Percentiles rank a stretch among this genome's conserved stretches.
phyloP scores from a whole-genome alignment of 2,329 filamentous ascomycete genomes.

The Aureobasidium sp. region DNA sequence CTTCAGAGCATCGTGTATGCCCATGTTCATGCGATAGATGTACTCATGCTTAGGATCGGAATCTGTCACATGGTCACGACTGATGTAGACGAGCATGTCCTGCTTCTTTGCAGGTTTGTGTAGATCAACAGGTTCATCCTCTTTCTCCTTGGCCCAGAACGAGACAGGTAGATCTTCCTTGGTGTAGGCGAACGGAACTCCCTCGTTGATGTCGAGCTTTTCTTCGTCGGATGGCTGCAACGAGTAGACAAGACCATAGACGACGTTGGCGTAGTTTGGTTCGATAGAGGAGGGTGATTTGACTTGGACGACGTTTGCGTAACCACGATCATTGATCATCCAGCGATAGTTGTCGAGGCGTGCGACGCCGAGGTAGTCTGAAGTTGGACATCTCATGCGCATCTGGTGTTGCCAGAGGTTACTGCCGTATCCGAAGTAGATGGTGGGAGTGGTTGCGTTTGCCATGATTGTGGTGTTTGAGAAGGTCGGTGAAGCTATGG shows the following conservation, averaged over 20 bases:
- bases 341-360: conserved; percentile 50
- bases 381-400: conserved; percentile 49
- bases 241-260: conserved; percentile 52
- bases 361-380: conserved; percentile 49
- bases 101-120: conserved; percentile 17
- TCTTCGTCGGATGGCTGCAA: conserved; percentile 44
- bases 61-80: conserved; percentile 34
- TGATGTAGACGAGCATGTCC: conserved; percentile 52
- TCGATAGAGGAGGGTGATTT: conserved; percentile 10
- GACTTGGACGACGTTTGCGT: conserved; percentile 54
- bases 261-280: conserved; percentile 28
- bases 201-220: conserved; percentile 50
- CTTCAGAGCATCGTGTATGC: conserved; percentile 49
- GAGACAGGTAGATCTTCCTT: conserved; percentile 42
- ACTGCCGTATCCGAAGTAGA: conserved; percentile 14
- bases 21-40: conserved; percentile 54
- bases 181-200: conserved; percentile 53
- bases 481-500: neutral
- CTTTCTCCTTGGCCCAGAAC: conserved; percentile 30
- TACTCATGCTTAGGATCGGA: conserved; percentile 49
- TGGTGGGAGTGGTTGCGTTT: neutral
- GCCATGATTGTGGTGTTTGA: neutral
- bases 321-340: conserved; percentile 60
- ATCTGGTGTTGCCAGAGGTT: conserved; percentile 62
- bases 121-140: conserved; percentile 18